These are phyloP conservation scores for Globisporangium okanoganense DNA, from an alignment of 352 stramenopile genomes.

Conservation along the genomic window DNA sequence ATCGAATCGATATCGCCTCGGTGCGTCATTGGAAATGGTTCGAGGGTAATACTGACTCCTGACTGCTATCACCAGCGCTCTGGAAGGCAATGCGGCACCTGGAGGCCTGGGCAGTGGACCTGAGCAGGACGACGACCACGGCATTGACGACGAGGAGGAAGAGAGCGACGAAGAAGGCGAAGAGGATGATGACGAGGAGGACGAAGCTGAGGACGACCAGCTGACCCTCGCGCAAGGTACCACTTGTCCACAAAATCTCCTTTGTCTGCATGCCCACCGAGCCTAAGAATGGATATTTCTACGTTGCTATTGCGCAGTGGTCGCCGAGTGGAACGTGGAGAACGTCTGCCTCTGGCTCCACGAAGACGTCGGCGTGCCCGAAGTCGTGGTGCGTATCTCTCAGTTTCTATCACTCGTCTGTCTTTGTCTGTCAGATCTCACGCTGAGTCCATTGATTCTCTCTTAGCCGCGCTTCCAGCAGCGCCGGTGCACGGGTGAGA, in stretches of 20 bases:
- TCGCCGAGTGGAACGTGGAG: conserved; percentile 77
- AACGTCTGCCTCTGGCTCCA: conserved; percentile 79
- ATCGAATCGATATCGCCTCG: no score
- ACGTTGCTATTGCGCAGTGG: conserved; percentile 25
- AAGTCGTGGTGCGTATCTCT: conserved; percentile 54
- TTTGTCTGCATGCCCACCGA: not conserved
- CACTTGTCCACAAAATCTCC: not conserved
- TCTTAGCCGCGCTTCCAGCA: conserved; percentile 60
- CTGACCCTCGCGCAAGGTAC: conserved; percentile 62
- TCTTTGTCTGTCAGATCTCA: no score
- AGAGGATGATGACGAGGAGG: conserved; percentile 38
- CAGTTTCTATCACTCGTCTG: not conserved
- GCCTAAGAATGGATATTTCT: not conserved
- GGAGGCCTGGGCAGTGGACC: not conserved
- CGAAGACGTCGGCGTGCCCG: conserved; percentile 65
- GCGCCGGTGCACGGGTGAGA: conserved; percentile 59
- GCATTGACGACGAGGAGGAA: conserved; percentile 19
- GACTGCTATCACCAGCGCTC: not conserved
- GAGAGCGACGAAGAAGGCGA: conserved; percentile 42
- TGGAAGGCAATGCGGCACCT: not conserved
- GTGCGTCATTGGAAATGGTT: no score
- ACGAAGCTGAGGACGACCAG: conserved; percentile 50
- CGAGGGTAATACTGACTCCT: not conserved
- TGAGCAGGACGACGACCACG: conserved; percentile 16
- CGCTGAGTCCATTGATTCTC: no score